phyloP scores from a whole-genome alignment of 2,329 filamentous ascomycete species.

The Sphaerostilbella broomeana region DNA sequence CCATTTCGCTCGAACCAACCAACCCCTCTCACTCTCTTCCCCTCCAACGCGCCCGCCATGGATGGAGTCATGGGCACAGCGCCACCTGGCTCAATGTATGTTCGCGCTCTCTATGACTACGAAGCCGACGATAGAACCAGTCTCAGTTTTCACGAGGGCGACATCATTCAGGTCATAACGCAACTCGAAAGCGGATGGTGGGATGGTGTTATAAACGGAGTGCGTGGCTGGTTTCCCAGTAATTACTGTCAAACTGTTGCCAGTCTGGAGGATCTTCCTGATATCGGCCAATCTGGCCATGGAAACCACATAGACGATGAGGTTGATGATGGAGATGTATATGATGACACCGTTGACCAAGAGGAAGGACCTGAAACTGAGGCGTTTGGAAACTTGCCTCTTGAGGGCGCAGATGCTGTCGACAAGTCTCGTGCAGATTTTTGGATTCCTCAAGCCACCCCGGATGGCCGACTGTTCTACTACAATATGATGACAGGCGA shows the following conservation, averaged over 20 bases:
- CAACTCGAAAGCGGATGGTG: constrained; percentile 98
- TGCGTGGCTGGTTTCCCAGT: constrained; percentile 97
- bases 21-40: constrained; percentile 18
- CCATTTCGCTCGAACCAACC: constrained; percentile 14
- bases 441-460: constrained; percentile 96
- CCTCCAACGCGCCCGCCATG: constrained; percentile 34
- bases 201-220: constrained; percentile 96
- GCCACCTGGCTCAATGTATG: constrained; percentile 70
- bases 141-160: constrained; percentile 91
- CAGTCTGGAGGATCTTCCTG: constrained; percentile 64
- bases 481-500: constrained; percentile 97
- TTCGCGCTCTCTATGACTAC: constrained; percentile 95
- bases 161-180: constrained; percentile 97
- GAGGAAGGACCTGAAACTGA: constrained; percentile 58
- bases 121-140: constrained; percentile 95
- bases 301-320: constrained; percentile 55
- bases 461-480: constrained; percentile 89
- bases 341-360: constrained; percentile 62
- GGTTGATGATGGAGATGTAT: constrained; percentile 56
- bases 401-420: constrained; percentile 56
- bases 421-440: constrained; percentile 87
- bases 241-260: constrained; percentile 92
- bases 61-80: constrained; percentile 55
- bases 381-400: constrained; percentile 54
- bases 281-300: constrained; percentile 49